Base-by-base conservation (phyloP, 495 filamentous ascomycete species). In the Pseudomonodictys pantanalensis region DNA sequence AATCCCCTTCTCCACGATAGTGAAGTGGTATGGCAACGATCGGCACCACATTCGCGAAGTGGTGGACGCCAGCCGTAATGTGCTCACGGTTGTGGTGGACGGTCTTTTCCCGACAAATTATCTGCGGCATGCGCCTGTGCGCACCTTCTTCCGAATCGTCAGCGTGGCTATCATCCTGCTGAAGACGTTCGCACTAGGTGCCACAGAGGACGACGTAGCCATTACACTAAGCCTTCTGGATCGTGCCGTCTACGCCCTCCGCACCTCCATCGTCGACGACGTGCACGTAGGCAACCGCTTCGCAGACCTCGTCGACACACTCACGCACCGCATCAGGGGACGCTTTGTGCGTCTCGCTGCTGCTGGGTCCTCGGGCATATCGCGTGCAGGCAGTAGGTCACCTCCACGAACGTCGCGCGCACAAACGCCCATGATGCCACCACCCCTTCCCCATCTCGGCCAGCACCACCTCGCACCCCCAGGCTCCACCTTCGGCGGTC, bases 111-210 rank as follows among this genome's bases (percentile, higher is more conserved):
- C 92, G 0, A 83, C 81, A 2, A 89, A 88, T 44, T 91, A 90
- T 62, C 85, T 98, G 23, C 90, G 90, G 68, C 92, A 97, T 67
- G 90, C 89, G 0, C 92, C 93, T 0, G 92, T 97, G 20, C 80
- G 93, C 41, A 96, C 95, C 0, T 95, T 91, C 68, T 95, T 97
- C 77, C 85, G 93, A 45, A 95, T 98, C 68, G 82, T 97, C 64
- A 91, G 88, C 52, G 92, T 90, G 22, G 91, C 92, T 66, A 96
- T 97, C 80, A 96, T 98, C 71, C 79, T 97, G 39, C 83, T 98
- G 41, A 90, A 90, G 83, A 95, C 92, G 0, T 97, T 98, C 69
- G 93, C 91, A 6, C 81, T 97, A 1, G 93, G 93, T 20, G 92
- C 91, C 2, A 87, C 88, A 44, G 91, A 93, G 75, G 86, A 87